A percentile compares a stretch with the other conserved stretches of the same genome.
These are phyloP conservation scores for Silene vulgaris DNA, from an alignment of 179 eudicot genomes.

Conservation along the genomic window DNA sequence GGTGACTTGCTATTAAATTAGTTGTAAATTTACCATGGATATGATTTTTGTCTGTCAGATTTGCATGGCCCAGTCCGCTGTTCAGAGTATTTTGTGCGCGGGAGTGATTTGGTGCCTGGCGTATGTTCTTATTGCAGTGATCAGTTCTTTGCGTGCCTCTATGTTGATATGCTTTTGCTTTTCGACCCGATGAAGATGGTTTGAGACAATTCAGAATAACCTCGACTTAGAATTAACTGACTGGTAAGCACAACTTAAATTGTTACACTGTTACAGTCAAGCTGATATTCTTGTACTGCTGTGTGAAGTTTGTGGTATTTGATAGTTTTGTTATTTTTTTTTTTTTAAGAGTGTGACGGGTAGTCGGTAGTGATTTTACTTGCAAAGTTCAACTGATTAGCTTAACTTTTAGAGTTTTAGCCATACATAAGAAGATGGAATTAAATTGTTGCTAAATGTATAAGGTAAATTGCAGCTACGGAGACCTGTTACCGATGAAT, in stretches of 20 bases:
- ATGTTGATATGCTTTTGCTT: constrained; percentile 23
- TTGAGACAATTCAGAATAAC: constrained; percentile 2
- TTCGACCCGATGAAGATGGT: constrained; percentile 24
- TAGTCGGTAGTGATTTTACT: no score
- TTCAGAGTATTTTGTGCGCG: constrained; percentile 20
- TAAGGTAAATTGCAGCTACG: no score
- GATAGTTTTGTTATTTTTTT: no score
- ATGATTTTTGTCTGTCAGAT: constrained; percentile 25
- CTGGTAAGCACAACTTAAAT: constrained; percentile 14
- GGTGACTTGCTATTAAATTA: background rate
- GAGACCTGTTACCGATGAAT: background rate
- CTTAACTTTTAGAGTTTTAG: no score
- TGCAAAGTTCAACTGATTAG: no score
- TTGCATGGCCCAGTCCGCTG: constrained; percentile 28
- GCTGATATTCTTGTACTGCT: background rate
- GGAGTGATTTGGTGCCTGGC: constrained; percentile 33
- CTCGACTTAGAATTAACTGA: constrained; percentile 15
- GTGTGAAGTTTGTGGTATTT: background rate
- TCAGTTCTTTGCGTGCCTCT: constrained; percentile 25
- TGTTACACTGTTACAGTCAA: background rate
- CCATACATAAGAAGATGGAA: no score
- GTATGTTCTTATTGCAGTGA: constrained; percentile 26
- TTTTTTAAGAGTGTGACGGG: no score
- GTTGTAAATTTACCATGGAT: constrained; percentile 2
- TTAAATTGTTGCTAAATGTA: no score